Conservation (phyloP, 129 eudicot genomes). For the Glebionis coronaria region DNA sequence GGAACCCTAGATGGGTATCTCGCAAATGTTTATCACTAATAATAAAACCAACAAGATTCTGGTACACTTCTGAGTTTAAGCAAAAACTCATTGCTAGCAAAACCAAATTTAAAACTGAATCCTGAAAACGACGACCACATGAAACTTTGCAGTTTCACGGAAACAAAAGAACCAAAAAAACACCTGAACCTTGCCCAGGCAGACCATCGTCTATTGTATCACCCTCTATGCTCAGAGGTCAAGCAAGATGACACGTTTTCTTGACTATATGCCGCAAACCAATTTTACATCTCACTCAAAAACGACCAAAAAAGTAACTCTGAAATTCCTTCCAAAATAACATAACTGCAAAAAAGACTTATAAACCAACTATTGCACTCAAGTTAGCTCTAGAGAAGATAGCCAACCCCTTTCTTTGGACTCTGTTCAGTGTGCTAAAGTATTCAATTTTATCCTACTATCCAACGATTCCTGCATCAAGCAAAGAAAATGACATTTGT, state of each 20-base stretch:
- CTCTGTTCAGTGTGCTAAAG: slow-evolving; percentile 16
- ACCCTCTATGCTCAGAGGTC: slow-evolving; percentile 29
- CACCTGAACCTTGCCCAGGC: slow-evolving; percentile 5
- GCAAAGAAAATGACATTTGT: neutral
- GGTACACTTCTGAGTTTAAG: slow-evolving; percentile 28
- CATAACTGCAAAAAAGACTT: slow-evolving; percentile 15
- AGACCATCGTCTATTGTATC: slow-evolving; percentile 27
- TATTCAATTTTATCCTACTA: slow-evolving; percentile 36
- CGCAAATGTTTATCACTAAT: slow-evolving; percentile 15
- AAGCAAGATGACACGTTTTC: slow-evolving; percentile 41
- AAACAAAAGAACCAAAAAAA: neutral
- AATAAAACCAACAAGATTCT: slow-evolving; percentile 31
- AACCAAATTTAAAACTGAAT: slow-evolving; percentile 22
- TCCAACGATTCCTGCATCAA: slow-evolving; percentile 39
- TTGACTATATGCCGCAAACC: slow-evolving; percentile 52
- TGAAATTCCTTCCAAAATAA: slow-evolving; percentile 23
- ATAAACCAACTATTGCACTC: slow-evolving; percentile 35
- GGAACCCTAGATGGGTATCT: slow-evolving; percentile 26
- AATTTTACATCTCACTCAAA: slow-evolving; percentile 59
- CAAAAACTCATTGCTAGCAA: slow-evolving; percentile 17
- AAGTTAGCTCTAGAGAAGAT: slow-evolving; percentile 30
- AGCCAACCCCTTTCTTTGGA: slow-evolving; percentile 26
- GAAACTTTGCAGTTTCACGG: slow-evolving; percentile 18
- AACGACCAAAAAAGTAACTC: slow-evolving; percentile 29
- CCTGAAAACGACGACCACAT: slow-evolving; percentile 1